Conservation (phyloP, 208 protist species). For the Leishmania martiniquensis region DNA sequence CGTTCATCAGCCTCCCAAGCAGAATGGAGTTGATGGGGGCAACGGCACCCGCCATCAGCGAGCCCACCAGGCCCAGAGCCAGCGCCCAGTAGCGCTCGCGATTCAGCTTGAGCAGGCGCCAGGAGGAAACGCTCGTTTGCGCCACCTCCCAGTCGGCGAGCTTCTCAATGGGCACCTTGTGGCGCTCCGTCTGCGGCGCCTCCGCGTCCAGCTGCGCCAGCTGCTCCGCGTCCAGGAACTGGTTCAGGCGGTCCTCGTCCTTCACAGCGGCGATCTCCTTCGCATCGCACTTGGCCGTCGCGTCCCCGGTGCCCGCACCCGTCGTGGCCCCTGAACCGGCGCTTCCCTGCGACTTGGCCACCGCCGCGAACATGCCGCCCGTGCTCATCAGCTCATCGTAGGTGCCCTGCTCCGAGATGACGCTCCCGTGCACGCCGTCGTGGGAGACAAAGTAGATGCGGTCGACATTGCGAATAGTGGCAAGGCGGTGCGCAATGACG, state of each 20-base stretch:
- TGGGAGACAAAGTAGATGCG: slow-evolving; percentile 81
- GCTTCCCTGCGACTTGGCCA: slow-evolving; percentile 66
- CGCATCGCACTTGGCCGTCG: too few relatives aligned
- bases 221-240: slow-evolving; percentile 48
- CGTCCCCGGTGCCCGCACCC: too few relatives aligned
- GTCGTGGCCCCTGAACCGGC: slow-evolving; percentile 2
- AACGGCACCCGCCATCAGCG: slow-evolving; percentile 39
- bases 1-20: slow-evolving; percentile 44
- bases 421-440: slow-evolving; percentile 59
- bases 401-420: slow-evolving; percentile 58
- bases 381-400: slow-evolving; percentile 60
- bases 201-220: slow-evolving; percentile 50
- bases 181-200: slow-evolving; percentile 49
- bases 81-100: slow-evolving; percentile 38
- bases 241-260: slow-evolving; percentile 22
- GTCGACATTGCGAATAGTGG: slow-evolving; percentile 88
- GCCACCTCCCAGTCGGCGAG: slow-evolving; percentile 64
- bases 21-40: slow-evolving; percentile 52
- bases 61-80: slow-evolving; percentile 57
- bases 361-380: slow-evolving; percentile 61
- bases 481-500: slow-evolving; percentile 90
- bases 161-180: slow-evolving; percentile 59
- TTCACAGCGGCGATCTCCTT: too few relatives aligned
- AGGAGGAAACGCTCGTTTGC: slow-evolving; percentile 37
- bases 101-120: slow-evolving; percentile 52